phyloP scores from a whole-genome alignment of 1,139 yeast genomes.

The Scheffersomyces cryptocercus region DNA sequence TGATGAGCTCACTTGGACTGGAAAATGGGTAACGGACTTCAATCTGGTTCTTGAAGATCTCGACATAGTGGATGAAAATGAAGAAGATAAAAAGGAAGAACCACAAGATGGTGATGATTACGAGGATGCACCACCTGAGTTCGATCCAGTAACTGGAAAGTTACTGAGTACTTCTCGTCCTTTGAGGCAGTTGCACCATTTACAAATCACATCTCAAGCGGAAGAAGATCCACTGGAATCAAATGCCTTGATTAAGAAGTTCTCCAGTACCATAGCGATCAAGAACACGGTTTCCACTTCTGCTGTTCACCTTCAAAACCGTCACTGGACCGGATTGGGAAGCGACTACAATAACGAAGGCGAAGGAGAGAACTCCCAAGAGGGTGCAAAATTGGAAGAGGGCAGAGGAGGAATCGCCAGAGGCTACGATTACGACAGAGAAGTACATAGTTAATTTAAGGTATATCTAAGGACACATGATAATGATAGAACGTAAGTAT shows the following conservation, averaged over 20 bases:
- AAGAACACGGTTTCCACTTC: slow-evolving; percentile 87
- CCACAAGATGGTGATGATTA: slow-evolving; percentile 21
- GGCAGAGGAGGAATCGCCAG: slow-evolving; percentile 90
- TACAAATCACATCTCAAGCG: slow-evolving; percentile 50
- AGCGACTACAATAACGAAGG: slow-evolving; percentile 59
- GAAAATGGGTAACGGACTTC: slow-evolving; percentile 89
- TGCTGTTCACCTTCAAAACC: slow-evolving; percentile 68
- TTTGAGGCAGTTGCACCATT: slow-evolving; percentile 62
- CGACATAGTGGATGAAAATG: slow-evolving; percentile 18
- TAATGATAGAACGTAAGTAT: too few relatives aligned
- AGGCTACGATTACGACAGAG: slow-evolving; percentile 56
- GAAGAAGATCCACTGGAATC: slow-evolving; percentile 17
- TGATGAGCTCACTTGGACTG: slow-evolving; percentile 82
- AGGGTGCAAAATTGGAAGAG: slow-evolving; percentile 74
- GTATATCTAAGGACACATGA: not conserved
- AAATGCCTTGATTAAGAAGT: slow-evolving; percentile 51
- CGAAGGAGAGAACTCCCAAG: slow-evolving; percentile 44
- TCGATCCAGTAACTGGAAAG: slow-evolving; percentile 86
- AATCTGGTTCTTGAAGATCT: slow-evolving; percentile 45
- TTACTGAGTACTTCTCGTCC: slow-evolving; percentile 73
- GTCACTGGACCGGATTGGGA: slow-evolving; percentile 91
- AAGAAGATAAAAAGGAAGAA: slow-evolving; percentile 16
- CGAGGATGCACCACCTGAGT: slow-evolving; percentile 75
- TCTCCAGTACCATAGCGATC: slow-evolving; percentile 62
- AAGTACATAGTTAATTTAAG: not conserved